Conservation (phyloP, 768 basidiomycete species). For the Naganishia randhawae region DNA sequence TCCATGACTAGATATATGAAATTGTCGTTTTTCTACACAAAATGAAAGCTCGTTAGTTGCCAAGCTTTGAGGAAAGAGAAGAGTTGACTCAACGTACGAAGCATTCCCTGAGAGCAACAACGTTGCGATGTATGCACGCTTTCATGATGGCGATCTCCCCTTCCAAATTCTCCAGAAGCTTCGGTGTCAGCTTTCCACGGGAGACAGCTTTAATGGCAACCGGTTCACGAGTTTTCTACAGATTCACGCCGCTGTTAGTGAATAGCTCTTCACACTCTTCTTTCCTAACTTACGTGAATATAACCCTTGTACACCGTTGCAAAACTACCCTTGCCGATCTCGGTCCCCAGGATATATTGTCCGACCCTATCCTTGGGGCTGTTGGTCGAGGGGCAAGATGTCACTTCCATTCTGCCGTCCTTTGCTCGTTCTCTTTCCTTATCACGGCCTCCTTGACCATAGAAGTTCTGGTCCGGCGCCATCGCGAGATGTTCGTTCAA, state of each 20-base stretch:
- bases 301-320: constrained; percentile 94
- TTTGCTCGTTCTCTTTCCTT: constrained; percentile 14
- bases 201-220: constrained; percentile 95
- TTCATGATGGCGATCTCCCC: constrained; percentile 97
- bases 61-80: not conserved
- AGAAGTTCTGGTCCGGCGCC: constrained; percentile 9
- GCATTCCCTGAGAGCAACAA: constrained; percentile 88
- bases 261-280: not conserved
- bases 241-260: not conserved
- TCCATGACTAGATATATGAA: constrained; percentile 90
- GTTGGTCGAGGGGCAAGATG: not conserved
- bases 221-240: constrained; percentile 64
- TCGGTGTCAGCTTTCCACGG: constrained; percentile 77
- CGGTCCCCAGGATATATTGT: constrained; percentile 51
- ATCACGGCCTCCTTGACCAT: constrained; percentile 7
- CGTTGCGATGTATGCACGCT: constrained; percentile 83
- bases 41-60: constrained; percentile 7
- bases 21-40: constrained; percentile 53
- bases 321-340: constrained; percentile 70
- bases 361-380: constrained; percentile 43
- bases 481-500: not conserved
- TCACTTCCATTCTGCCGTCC: not conserved
- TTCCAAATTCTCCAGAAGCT: constrained; percentile 95
- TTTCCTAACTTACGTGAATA: constrained; percentile 64
- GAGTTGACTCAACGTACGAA: constrained; percentile 61